Evolutionary conservation across 768 basidiomycete species (phyloP), one percentile per base, ranked within the genome.

Genomic region (Nevesoporus exiguus): DNA sequence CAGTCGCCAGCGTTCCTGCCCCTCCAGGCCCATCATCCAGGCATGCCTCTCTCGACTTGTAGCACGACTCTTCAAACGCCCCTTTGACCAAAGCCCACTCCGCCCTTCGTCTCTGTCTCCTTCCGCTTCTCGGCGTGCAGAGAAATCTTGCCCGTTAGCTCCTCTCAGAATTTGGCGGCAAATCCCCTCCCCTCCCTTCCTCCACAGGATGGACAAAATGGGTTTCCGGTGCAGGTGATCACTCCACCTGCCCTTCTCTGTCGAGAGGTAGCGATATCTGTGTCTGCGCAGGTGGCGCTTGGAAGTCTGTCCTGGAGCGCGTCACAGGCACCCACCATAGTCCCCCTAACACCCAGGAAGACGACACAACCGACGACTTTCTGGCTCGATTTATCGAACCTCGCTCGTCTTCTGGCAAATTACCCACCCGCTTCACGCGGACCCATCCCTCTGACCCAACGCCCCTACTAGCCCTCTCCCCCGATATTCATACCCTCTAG

Each of bases 401-500:
- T 10, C 15, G 19, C 3, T 37, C 47, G 0, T 14, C 54, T 0
- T 9, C 48, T 3, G 25, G 47, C 0, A 64, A 53, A 41, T 44
- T 37, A 14, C 2, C n/a, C 5, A 0, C 14, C 7, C 65, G 60
- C 33, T 29, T 1, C 17, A 9, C 40, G 0, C 56, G 65, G 3
- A 62, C 49, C 2, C 65, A 67, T 41, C 62, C 65, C 3, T 59
- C 46, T n/a, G 79, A 85, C 47, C 79, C 81, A 1, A 79, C 79
- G 0, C 65, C 74, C 2, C 74, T 84, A 1, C 71, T 87, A 6
- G 78, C 79, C 0, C 78, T 80, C 53, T 73, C 74, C 14, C 77
- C 80, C 19, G 85, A 87, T 56, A 84, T 89, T 31, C 66, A 82
- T 11, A 61, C 72, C 9, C 66, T 89, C 4, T 90, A 89, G 88